Evolutionary conservation across 2,329 filamentous ascomycete genomes (phyloP).

Genomic region (Epichloe glyceriae): DNA sequence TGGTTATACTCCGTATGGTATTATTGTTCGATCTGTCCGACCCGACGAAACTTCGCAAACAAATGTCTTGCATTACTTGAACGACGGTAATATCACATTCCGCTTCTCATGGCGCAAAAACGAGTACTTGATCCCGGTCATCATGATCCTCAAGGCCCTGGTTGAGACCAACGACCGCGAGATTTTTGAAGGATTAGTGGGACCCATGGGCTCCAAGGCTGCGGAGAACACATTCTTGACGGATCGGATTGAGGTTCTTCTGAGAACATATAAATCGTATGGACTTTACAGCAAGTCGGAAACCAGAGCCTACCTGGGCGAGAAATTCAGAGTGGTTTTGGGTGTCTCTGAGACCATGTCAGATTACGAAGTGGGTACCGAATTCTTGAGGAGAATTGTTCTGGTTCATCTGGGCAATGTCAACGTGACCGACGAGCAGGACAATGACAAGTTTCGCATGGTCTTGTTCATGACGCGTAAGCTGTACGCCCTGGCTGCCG

Average conservation of each 20-base stretch:
- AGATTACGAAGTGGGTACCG: slow-evolving; percentile 78
- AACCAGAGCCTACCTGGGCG: slow-evolving; percentile 74
- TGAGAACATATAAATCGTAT: slow-evolving; percentile 90
- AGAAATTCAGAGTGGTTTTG: slow-evolving; percentile 82
- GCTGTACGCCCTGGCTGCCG: slow-evolving; percentile 82
- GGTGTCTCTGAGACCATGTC: slow-evolving; percentile 72
- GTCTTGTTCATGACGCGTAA: slow-evolving; percentile 94
- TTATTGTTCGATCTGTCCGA: slow-evolving; percentile 81
- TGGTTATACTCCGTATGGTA: slow-evolving; percentile 79
- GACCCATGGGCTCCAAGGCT: slow-evolving; percentile 60
- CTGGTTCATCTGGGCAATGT: slow-evolving; percentile 82
- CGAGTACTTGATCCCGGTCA: slow-evolving; percentile 86
- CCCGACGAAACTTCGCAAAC: slow-evolving; percentile 98
- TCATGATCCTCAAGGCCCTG: slow-evolving; percentile 94
- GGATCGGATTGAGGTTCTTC: slow-evolving; percentile 80
- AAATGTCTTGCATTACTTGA: slow-evolving; percentile 91
- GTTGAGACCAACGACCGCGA: slow-evolving; percentile 93
- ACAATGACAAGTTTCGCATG: slow-evolving; percentile 87
- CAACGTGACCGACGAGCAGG: slow-evolving; percentile 70
- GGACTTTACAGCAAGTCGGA: slow-evolving; percentile 68
- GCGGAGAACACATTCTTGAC: slow-evolving; percentile 85
- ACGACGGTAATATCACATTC: slow-evolving; percentile 91
- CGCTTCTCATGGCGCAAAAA: slow-evolving; percentile 97
- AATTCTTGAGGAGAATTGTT: slow-evolving; percentile 82
- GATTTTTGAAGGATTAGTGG: slow-evolving; percentile 88